Evolutionary conservation across 345 rosid species (phyloP).

Genomic region (Rubroshorea leprosula): DNA sequence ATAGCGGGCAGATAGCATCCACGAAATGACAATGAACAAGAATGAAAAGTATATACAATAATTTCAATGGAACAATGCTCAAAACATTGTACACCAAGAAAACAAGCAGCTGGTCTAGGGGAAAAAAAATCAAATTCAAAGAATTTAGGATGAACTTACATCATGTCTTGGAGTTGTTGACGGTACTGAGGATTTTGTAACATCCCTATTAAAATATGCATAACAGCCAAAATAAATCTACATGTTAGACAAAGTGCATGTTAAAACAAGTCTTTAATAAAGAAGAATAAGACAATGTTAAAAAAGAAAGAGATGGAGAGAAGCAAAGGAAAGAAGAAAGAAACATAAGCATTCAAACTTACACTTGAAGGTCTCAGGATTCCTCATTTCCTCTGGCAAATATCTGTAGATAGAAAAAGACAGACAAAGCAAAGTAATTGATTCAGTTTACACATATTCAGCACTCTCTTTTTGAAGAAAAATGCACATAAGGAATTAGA

Average conservation of each 20-base stretch:
- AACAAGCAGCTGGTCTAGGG: no score
- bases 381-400: conserved; percentile 96
- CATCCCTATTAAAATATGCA: conserved; percentile 57
- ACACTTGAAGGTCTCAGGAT: conserved; percentile 86
- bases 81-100: neutral
- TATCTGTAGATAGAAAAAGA: conserved; percentile 42
- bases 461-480: neutral
- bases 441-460: neutral
- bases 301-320: no score
- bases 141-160: conserved; percentile 43
- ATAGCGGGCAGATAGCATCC: no score
- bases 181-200: conserved; percentile 89
- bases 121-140: conserved; percentile 8
- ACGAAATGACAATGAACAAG: no score
- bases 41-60: neutral
- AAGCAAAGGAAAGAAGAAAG: neutral
- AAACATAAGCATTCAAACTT: conserved; percentile 22
- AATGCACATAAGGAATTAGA: neutral
- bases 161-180: conserved; percentile 85
- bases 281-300: neutral
- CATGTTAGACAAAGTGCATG: neutral
- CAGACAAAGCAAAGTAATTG: conserved; percentile 4
- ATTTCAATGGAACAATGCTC: neutral
- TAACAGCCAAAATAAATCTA: neutral
- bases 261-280: neutral